Percentiles rank a stretch among this genome's conserved stretches.
Evolutionary conservation across 345 rosid genomes (phyloP).

Genomic region (Eucalyptus rudis): DNA sequence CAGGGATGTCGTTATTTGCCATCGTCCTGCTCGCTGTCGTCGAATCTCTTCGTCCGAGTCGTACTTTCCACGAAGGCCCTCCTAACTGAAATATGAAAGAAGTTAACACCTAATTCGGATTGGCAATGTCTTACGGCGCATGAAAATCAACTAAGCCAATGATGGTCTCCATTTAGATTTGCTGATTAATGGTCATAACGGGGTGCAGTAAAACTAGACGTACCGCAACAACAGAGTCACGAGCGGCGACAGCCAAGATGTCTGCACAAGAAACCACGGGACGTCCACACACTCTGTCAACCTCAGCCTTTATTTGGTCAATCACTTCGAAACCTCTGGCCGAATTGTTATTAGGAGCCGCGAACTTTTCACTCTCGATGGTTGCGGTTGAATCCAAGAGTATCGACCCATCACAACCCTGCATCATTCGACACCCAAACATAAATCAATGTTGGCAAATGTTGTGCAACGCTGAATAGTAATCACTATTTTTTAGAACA

Average conservation of each 20-base stretch:
- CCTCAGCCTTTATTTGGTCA: constrained; percentile 36
- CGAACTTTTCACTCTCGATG: constrained; percentile 40
- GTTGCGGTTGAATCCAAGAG: constrained; percentile 40
- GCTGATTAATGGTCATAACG: not conserved
- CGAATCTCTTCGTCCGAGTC: constrained; percentile 32
- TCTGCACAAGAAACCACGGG: constrained; percentile 58
- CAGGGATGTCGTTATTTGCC: constrained; percentile 13
- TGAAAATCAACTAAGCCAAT: not conserved
- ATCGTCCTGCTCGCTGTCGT: constrained; percentile 1
- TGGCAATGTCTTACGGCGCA: not conserved
- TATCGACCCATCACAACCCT: constrained; percentile 75
- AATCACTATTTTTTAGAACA: not conserved
- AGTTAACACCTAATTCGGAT: not conserved
- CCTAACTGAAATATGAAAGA: constrained; percentile 14
- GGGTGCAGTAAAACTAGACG: not conserved
- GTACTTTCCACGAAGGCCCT: constrained; percentile 26
- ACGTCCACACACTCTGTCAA: constrained; percentile 32
- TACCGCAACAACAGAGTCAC: constrained; percentile 42
- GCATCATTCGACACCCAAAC: not conserved
- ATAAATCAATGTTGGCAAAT: not conserved
- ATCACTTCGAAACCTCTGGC: constrained; percentile 49
- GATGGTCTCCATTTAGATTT: not conserved
- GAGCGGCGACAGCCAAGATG: constrained; percentile 43
- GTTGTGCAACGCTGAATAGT: not conserved
- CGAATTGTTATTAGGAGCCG: constrained; percentile 19